phyloP scores from a whole-genome alignment of 2,329 filamentous ascomycete genomes.

The Chaetomiaceae sp. region DNA sequence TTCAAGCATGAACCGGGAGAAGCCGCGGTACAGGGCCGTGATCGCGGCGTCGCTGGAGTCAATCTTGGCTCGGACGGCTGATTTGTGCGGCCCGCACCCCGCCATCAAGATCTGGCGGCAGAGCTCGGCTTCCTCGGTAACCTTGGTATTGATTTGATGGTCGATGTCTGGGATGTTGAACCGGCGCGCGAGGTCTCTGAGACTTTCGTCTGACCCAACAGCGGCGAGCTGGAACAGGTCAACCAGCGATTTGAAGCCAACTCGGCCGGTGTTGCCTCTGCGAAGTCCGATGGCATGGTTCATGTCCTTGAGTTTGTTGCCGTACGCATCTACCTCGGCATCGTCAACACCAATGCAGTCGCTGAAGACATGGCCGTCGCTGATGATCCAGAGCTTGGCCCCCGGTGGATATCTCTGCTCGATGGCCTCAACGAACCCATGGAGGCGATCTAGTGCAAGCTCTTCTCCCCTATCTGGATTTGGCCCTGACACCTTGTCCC shows the following conservation, averaged over 20 bases:
- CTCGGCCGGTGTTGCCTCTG: conserved; percentile 7
- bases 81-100: conserved; percentile 13
- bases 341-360: conserved; percentile 22
- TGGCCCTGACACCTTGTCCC: conserved; percentile 18
- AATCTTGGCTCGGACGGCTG: conserved; percentile 17
- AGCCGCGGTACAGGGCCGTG: conserved; percentile 21
- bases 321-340: conserved; percentile 19
- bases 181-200: conserved; percentile 1
- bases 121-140: conserved; percentile 20
- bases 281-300: conserved; percentile 12
- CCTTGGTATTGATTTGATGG: conserved; percentile 15
- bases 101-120: conserved; percentile 20
- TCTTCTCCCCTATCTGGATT: conserved; percentile 21
- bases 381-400: conserved; percentile 22
- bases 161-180: conserved; percentile 17
- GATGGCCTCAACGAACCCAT: conserved; percentile 17
- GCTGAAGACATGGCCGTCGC: conserved; percentile 23
- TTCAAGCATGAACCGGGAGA: conserved; percentile 22
- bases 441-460: conserved; percentile 18
- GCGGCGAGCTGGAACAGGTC: conserved; percentile 17
- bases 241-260: conserved; percentile 20
- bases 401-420: conserved; percentile 14
- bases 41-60: conserved; percentile 20
- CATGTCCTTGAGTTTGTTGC: conserved; percentile 18
- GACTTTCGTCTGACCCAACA: neutral